Base-by-base conservation (phyloP, 441 rosid genomes). In the Pelargonium myrrhifolium region DNA sequence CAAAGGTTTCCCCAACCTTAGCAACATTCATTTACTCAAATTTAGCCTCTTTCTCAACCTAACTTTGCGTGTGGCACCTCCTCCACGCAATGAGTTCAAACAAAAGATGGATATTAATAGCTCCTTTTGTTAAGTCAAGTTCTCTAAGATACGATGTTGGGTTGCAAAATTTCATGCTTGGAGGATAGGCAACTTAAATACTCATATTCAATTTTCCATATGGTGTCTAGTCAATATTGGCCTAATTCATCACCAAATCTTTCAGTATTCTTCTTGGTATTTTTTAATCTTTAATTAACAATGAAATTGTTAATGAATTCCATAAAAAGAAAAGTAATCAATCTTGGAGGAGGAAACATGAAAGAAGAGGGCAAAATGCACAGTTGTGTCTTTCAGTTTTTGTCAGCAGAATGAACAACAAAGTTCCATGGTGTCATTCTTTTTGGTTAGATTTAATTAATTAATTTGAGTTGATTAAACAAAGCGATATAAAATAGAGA, bases 331-430 rank as follows among this genome's bases (percentile, higher is more conserved):
- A n/a, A n/a, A 49, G 15, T 14, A 15, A 49, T 14, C 6, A 49
- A 26, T 21, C 62, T 56, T 56, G 3, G 62, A 9, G 62, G 35
- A 35, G 42, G 37, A 65, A 51, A 28, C 70, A 65, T 40, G 62
- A 40, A 70, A 68, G 67, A 61, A 65, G 55, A 65, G 22, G 66
- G 63, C n/a, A 63, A 65, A 28, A n/a, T 62, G 66, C 53, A 76
- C 75, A 72, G 81, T 69, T 82, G 83, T 77, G 37, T 21, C 62
- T 20, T 18, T 21, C 62, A 56, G 62, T 10, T 56, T 37, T 53
- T 81, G 87, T 79, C 85, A 71, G 64, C 69, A 42, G 63, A 80
- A 78, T 78, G 64, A 71, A 76, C 84, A 75, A 76, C 86, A 84
- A 61, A 37, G 51, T 71, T 73, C 71, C 75, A 45, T 66, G 69